These are phyloP conservation scores for Schoenoplectus triqueter DNA, from an alignment of 202 grass and related monocot species.

Conservation along the genomic window DNA sequence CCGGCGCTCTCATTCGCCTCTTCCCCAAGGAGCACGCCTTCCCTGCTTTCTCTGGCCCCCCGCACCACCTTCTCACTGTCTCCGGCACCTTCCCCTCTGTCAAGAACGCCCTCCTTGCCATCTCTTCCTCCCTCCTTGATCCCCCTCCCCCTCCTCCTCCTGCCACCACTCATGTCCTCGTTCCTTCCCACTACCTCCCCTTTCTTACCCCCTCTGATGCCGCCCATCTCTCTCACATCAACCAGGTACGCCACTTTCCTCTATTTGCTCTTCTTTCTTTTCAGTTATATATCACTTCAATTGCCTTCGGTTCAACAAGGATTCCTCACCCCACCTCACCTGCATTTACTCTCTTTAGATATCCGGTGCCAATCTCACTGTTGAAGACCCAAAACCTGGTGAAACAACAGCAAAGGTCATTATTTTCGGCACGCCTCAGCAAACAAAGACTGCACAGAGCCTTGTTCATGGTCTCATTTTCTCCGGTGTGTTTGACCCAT, in stretches of 20 bases:
- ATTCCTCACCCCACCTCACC: no score
- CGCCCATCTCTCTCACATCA: conserved; percentile 14
- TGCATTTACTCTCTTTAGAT: background rate
- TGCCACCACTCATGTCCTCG: background rate
- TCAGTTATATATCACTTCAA: no score
- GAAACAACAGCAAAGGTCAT: conserved; percentile 15
- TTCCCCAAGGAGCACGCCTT: conserved; percentile 10
- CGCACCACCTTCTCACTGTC: background rate
- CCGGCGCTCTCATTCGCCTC: background rate
- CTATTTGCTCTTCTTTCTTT: no score
- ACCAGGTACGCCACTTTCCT: background rate
- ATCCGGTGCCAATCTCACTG: conserved; percentile 27
- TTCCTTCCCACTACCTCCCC: conserved; percentile 24
- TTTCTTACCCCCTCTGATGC: background rate
- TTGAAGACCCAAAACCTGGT: conserved; percentile 26
- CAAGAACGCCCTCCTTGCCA: background rate
- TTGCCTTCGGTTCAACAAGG: no score
- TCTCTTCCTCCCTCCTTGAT: background rate
- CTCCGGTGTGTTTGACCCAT: conserved; percentile 32
- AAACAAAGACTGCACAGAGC: conserved; percentile 39
- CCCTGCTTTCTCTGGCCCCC: background rate
- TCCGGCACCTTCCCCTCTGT: conserved; percentile 4
- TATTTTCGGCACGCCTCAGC: conserved; percentile 26
- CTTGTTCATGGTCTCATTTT: conserved; percentile 36
- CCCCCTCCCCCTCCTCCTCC: background rate